Evolutionary conservation across 2,329 filamentous ascomycete genomes (phyloP).

Genomic region (Salinomyces thailandicus): DNA sequence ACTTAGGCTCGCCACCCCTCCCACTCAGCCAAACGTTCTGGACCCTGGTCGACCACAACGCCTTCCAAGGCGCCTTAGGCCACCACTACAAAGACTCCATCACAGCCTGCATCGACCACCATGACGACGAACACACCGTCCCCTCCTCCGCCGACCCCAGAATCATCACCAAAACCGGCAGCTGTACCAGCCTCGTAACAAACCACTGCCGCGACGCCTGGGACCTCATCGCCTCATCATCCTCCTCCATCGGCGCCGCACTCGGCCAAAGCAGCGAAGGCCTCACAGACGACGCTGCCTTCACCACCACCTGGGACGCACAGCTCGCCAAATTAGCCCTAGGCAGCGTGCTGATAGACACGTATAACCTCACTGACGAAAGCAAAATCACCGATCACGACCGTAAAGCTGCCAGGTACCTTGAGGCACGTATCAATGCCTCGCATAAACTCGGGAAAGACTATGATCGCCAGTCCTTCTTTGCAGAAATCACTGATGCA

Average conservation of each 20-base stretch:
- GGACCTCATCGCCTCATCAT: slow-evolving; percentile 38
- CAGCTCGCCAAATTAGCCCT: slow-evolving; percentile 58
- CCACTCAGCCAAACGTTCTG: slow-evolving; percentile 50
- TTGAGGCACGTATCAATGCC: slow-evolving; percentile 45
- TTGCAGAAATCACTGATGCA: slow-evolving; percentile 48
- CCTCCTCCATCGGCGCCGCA: slow-evolving; percentile 32
- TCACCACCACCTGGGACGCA: slow-evolving; percentile 38
- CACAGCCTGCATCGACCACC: slow-evolving; percentile 64
- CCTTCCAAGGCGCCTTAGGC: slow-evolving; percentile 52
- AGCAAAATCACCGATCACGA: slow-evolving; percentile 58
- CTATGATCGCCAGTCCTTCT: slow-evolving; percentile 50
- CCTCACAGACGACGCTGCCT: slow-evolving; percentile 26
- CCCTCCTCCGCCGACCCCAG: slow-evolving; percentile 42
- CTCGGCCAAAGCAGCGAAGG: slow-evolving; percentile 30
- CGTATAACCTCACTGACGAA: slow-evolving; percentile 47
- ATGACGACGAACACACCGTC: slow-evolving; percentile 58
- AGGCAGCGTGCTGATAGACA: slow-evolving; percentile 64
- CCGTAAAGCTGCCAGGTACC: slow-evolving; percentile 44
- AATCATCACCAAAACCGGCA: slow-evolving; percentile 57
- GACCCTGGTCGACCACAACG: slow-evolving; percentile 74
- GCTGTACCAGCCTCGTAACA: slow-evolving; percentile 61
- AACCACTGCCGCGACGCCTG: slow-evolving; percentile 49
- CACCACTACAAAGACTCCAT: slow-evolving; percentile 43
- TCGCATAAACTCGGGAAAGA: slow-evolving; percentile 22
- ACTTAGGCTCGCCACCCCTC: slow-evolving; percentile 38